phyloP scores from a whole-genome alignment of 768 basidiomycete species.

The Suillus ampliporus region DNA sequence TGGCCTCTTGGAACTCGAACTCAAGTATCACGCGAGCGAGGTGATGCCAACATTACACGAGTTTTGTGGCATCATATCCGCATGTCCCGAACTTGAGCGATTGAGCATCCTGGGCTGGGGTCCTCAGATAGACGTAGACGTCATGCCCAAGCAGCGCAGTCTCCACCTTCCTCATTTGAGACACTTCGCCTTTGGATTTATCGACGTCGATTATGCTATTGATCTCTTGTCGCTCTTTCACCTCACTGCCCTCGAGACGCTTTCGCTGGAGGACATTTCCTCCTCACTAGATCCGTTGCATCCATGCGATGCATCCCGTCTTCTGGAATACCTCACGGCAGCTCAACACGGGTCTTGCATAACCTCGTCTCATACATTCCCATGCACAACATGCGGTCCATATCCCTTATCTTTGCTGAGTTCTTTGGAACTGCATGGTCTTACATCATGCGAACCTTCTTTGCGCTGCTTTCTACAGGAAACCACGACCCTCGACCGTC shows the following conservation, averaged over 20 bases:
- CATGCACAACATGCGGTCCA: conserved; percentile 12
- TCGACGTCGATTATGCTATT: conserved; percentile 46
- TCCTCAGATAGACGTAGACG: conserved; percentile 37
- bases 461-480: conserved; percentile 12
- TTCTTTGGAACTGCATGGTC: conserved; percentile 7
- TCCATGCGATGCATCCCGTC: conserved; percentile 39
- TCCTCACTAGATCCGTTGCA: conserved; percentile 41
- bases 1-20: conserved; percentile 52
- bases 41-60: conserved; percentile 58
- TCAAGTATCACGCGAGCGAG: conserved; percentile 61
- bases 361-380: conserved; percentile 6
- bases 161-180: conserved; percentile 39
- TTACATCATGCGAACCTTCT: conserved; percentile 12
- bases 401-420: conserved; percentile 13
- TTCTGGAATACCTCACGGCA: conserved; percentile 43
- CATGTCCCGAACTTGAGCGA: conserved; percentile 44
- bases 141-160: conserved; percentile 11
- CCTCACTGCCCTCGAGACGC: conserved; percentile 42
- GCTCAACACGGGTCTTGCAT: conserved; percentile 9
- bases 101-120: conserved; percentile 62
- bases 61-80: conserved; percentile 48
- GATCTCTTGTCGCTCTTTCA: conserved; percentile 44
- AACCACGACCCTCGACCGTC: conserved; percentile 6
- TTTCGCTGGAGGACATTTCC: conserved; percentile 55
- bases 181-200: conserved; percentile 48